Conservation (phyloP, 192 early-diverging fungal genomes). For the Entrophospora sp. region DNA sequence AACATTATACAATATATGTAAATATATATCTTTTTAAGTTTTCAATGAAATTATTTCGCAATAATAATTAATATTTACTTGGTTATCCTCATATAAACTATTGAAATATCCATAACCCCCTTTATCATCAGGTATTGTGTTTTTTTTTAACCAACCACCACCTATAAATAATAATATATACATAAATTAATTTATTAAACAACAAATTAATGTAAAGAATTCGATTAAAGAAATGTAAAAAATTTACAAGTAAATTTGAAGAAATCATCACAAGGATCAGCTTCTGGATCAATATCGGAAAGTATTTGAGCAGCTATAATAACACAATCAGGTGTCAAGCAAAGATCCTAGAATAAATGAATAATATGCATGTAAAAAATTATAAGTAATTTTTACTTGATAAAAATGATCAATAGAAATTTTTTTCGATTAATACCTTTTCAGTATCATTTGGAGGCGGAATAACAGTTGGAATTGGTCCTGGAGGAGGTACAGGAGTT, state of each 20-base stretch:
- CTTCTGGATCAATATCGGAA: conserved; percentile 38
- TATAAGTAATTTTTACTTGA: not conserved
- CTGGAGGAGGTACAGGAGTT: no score
- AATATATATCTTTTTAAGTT: not conserved
- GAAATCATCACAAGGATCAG: conserved; percentile 63
- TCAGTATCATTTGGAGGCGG: not conserved
- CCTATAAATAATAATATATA: conserved; percentile 23
- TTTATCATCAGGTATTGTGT: conserved; percentile 55
- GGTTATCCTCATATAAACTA: conserved; percentile 34
- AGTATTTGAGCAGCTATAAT: conserved; percentile 44
- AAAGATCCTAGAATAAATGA: conserved; percentile 39
- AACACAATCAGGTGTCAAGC: conserved; percentile 46
- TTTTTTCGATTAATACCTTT: not conserved
- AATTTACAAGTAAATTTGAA: conserved; percentile 53
- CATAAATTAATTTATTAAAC: no score
- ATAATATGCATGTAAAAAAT: no score
- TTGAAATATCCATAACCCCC: conserved; percentile 35
- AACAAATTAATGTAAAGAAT: no score
- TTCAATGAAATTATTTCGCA: not conserved
- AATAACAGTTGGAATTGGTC: not conserved
- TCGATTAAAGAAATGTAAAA: not conserved
- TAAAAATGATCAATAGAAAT: not conserved
- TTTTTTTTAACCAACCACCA: conserved; percentile 45
- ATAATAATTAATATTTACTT: no score
- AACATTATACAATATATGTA: no score